A percentile compares a stretch with the other conserved stretches of the same genome.
Conservation (phyloP, 495 filamentous ascomycete species). For the Staphylotrichum tortipilum region DNA sequence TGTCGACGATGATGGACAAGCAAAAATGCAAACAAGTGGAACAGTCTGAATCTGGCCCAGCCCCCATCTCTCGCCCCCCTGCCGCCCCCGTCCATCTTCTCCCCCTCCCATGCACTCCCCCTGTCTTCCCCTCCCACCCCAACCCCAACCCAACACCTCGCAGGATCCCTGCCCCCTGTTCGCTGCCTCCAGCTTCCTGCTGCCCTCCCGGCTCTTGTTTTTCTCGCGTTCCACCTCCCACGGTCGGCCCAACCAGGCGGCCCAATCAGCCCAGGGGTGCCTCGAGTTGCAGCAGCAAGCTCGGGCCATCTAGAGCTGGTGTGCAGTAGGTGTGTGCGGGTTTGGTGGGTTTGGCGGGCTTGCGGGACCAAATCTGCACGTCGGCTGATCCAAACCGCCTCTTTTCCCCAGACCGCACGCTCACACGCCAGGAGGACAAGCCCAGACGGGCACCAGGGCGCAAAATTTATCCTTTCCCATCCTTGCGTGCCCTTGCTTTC, state of each 20-base stretch:
- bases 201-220: conserved; percentile 11
- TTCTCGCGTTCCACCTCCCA: conserved; percentile 4
- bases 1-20: too few relatives aligned
- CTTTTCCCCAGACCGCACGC: conserved; percentile 10
- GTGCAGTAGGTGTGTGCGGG: too few relatives aligned
- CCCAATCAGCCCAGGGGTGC: conserved; percentile 6
- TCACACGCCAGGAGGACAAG: not conserved
- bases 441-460: conserved; percentile 8
- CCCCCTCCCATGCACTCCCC: too few relatives aligned
- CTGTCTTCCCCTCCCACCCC: too few relatives aligned
- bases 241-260: not conserved
- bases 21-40: too few relatives aligned
- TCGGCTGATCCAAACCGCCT: conserved; percentile 15
- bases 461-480: conserved; percentile 12
- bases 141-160: too few relatives aligned
- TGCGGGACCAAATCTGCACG: conserved; percentile 16
- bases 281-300: conserved; percentile 2
- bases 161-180: not conserved
- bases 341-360: too few relatives aligned
- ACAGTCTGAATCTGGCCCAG: too few relatives aligned
- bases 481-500: not conserved
- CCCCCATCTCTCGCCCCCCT: too few relatives aligned
- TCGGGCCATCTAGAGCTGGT: conserved; percentile 7
- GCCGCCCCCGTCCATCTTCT: too few relatives aligned
- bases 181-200: not conserved